A percentile compares a stretch with the other conserved stretches of the same genome.
Conservation (phyloP, 2,329 filamentous ascomycete genomes). For the Aspergillus eucalypticola region DNA sequence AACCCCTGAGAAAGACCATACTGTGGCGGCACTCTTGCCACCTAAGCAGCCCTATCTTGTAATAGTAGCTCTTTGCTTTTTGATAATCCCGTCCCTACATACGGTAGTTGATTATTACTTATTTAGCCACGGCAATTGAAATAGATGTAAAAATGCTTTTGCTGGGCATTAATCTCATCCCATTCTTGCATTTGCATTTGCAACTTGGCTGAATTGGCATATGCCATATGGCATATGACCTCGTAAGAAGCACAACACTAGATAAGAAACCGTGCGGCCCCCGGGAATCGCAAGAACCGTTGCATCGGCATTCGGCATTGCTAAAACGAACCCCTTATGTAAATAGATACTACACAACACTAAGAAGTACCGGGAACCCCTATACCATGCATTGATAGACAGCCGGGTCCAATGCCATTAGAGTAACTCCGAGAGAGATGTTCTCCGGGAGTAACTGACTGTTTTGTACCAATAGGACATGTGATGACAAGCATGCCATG, state of each 20-base stretch:
- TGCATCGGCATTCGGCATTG: constrained; percentile 1
- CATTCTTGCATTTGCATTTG: neutral
- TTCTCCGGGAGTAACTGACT: neutral
- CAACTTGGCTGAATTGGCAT: neutral
- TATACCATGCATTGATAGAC: no score
- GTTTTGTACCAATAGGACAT: no score
- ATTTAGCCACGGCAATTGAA: no score
- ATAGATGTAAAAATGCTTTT: no score
- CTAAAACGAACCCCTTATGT: neutral
- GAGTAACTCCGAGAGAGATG: neutral
- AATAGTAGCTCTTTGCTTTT: no score
- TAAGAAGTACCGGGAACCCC: neutral
- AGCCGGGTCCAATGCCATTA: neutral
- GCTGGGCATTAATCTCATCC: neutral
- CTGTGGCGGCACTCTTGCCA: no score
- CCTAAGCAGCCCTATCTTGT: no score
- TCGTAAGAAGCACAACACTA: neutral
- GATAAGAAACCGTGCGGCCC: neutral
- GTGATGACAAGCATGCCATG: neutral
- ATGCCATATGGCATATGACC: neutral
- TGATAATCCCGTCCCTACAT: no score
- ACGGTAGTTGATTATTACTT: no score
- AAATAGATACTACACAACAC: neutral
- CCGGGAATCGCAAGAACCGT: neutral
- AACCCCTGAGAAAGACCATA: no score